Percentiles rank a stretch among this genome's conserved stretches.
phyloP scores from a whole-genome alignment of 768 basidiomycete genomes.

The Coprinopsis strossmayeri region DNA sequence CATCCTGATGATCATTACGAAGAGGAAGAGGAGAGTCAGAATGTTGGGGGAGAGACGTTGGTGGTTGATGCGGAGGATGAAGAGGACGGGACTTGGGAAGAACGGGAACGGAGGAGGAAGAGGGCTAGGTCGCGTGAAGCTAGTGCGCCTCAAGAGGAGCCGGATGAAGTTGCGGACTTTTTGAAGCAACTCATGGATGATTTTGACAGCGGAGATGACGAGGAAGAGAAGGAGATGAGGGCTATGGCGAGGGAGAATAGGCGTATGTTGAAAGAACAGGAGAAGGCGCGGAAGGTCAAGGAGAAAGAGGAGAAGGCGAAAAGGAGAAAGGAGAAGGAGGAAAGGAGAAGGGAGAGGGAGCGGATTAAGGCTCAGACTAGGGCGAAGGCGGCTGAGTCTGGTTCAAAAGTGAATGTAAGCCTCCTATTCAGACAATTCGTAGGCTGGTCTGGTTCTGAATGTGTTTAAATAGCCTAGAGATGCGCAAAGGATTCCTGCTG shows the following conservation, averaged over 20 bases:
- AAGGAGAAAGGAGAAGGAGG: conserved; percentile 1
- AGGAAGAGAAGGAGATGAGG: background rate
- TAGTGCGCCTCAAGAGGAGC: background rate
- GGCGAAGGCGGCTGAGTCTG: conserved; percentile 2
- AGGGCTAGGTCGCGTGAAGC: background rate
- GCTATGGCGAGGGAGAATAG: background rate
- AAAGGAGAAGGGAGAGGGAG: conserved; percentile 1
- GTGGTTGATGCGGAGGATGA: background rate
- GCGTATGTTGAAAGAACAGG: background rate
- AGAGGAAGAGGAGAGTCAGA: conserved; percentile 2
- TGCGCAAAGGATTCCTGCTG: background rate
- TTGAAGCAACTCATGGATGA: background rate
- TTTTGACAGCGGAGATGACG: background rate
- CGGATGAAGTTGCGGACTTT: background rate
- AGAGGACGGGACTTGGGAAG: background rate
- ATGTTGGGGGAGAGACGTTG: background rate
- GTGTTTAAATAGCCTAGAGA: too few relatives aligned
- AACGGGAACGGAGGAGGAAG: background rate
- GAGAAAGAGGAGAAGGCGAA: conserved; percentile 3
- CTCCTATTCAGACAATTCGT: background rate
- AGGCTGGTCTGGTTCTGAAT: too few relatives aligned
- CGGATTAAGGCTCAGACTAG: conserved; percentile 1
- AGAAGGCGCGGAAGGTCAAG: conserved; percentile 4
- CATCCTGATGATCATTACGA: background rate
- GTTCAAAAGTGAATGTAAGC: background rate